A percentile compares a stretch with the other conserved stretches of the same genome.
These are phyloP conservation scores for Hygrocybe coccinea DNA, from an alignment of 768 basidiomycete genomes.

Conservation along the genomic window DNA sequence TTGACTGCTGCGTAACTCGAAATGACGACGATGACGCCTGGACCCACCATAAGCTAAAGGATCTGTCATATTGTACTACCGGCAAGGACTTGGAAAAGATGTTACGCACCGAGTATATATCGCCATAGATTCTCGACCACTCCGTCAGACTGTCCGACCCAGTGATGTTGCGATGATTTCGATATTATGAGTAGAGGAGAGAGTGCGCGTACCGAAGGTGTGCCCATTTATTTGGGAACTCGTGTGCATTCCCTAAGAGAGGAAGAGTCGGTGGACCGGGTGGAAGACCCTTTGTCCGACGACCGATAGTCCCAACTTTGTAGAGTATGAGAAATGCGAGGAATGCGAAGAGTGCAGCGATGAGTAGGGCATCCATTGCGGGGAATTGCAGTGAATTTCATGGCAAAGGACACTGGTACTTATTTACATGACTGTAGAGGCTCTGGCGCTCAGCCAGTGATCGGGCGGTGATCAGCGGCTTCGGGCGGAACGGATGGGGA, in stretches of 20 bases:
- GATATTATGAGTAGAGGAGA: neutral
- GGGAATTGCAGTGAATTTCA: neutral
- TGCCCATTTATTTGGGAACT: constrained; percentile 12
- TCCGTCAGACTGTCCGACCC: constrained; percentile 7
- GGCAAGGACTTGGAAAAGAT: too few relatives aligned
- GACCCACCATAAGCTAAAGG: constrained; percentile 20
- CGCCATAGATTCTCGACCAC: constrained; percentile 13
- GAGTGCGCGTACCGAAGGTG: neutral
- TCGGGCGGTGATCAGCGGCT: neutral
- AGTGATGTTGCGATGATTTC: neutral
- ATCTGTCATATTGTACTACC: neutral
- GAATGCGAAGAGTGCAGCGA: neutral
- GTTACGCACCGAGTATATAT: constrained; percentile 12
- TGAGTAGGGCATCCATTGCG: too few relatives aligned
- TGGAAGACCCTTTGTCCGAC: constrained; percentile 16
- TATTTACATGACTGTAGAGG: neutral
- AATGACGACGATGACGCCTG: constrained; percentile 21
- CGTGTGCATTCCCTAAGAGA: constrained; percentile 21
- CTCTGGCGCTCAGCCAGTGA: neutral
- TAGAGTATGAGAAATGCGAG: too few relatives aligned
- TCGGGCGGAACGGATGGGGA: neutral
- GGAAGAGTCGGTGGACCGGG: constrained; percentile 24
- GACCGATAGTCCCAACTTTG: constrained; percentile 4
- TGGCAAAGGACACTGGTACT: too few relatives aligned
- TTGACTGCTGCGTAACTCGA: constrained; percentile 17